A percentile compares a stretch with the other conserved stretches of the same genome.
These are phyloP conservation scores for Agapanthus africanus DNA, from an alignment of 106 monocot genomes.

Conservation along the genomic window DNA sequence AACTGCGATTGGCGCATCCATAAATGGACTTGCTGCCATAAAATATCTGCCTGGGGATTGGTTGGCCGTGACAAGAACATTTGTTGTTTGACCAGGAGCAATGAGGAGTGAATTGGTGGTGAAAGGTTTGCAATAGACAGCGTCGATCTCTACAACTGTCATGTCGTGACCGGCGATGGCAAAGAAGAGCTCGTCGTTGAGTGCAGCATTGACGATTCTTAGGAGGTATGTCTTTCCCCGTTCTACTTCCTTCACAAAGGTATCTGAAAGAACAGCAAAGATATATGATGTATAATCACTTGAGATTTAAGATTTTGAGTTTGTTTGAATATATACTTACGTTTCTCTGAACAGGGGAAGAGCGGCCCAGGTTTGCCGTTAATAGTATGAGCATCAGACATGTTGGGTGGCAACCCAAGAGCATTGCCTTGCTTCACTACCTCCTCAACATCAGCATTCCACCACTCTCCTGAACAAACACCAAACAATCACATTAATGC, in stretches of 20 bases:
- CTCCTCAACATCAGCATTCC: slow-evolving; percentile 35
- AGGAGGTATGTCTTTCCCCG: slow-evolving; percentile 23
- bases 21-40: slow-evolving; percentile 16
- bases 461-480: slow-evolving; percentile 40
- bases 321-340: slow-evolving; percentile 2
- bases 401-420: slow-evolving; percentile 32
- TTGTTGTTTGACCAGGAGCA: slow-evolving; percentile 25
- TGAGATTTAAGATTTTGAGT: no score
- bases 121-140: slow-evolving; percentile 27
- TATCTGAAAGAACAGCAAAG: slow-evolving; percentile 13
- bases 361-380: slow-evolving; percentile 47
- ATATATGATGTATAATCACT: not conserved
- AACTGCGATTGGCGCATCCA: slow-evolving; percentile 19
- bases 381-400: slow-evolving; percentile 46
- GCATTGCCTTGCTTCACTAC: slow-evolving; percentile 26
- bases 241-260: slow-evolving; percentile 20
- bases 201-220: slow-evolving; percentile 27
- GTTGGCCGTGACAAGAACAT: slow-evolving; percentile 19
- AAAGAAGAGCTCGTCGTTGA: slow-evolving; percentile 37
- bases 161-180: slow-evolving; percentile 24
- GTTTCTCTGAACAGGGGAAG: slow-evolving; percentile 35
- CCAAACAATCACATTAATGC: not conserved
- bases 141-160: slow-evolving; percentile 28
- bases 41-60: slow-evolving; percentile 17
- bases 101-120: slow-evolving; percentile 16